phyloP scores from a whole-genome alignment of 192 early-diverging fungal genomes.

The Diversispora eburnea region DNA sequence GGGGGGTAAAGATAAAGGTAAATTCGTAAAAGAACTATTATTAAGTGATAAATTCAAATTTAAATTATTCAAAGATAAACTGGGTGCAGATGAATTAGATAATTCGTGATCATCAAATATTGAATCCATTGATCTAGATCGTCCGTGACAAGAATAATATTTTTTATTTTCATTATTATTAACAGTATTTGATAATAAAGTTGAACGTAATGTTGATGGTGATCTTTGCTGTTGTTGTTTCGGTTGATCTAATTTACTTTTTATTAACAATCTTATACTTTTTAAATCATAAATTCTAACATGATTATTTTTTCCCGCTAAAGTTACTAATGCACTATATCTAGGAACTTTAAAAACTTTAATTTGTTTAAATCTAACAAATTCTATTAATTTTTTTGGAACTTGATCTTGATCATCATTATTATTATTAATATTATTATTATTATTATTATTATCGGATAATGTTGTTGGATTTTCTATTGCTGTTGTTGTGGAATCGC shows the following conservation, averaged over 20 bases:
- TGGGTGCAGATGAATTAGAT: not conserved
- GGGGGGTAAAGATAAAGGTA: not conserved
- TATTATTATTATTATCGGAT: too few relatives aligned
- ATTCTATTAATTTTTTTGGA: slow-evolving; percentile 9
- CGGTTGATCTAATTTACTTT: not conserved
- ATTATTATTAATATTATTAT: too few relatives aligned
- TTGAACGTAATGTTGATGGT: not conserved
- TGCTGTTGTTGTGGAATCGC: too few relatives aligned
- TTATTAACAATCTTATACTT: slow-evolving; percentile 8
- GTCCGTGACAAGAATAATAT: not conserved
- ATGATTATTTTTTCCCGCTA: slow-evolving; percentile 20
- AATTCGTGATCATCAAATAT: not conserved
- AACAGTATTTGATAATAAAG: too few relatives aligned
- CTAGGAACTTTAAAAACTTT: not conserved
- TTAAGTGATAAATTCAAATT: not conserved
- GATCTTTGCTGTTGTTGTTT: not conserved
- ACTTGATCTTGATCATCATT: not conserved
- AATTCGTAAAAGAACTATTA: not conserved
- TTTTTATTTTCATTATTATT: not conserved
- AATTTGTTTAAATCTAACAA: slow-evolving; percentile 16
- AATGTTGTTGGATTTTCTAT: too few relatives aligned
- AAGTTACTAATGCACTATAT: slow-evolving; percentile 6
- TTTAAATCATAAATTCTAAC: slow-evolving; percentile 15
- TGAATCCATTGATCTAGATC: slow-evolving; percentile 15
- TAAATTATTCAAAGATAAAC: too few relatives aligned